phyloP scores from a whole-genome alignment of 306 rosid genomes.

The Begonia peltatifolia region DNA sequence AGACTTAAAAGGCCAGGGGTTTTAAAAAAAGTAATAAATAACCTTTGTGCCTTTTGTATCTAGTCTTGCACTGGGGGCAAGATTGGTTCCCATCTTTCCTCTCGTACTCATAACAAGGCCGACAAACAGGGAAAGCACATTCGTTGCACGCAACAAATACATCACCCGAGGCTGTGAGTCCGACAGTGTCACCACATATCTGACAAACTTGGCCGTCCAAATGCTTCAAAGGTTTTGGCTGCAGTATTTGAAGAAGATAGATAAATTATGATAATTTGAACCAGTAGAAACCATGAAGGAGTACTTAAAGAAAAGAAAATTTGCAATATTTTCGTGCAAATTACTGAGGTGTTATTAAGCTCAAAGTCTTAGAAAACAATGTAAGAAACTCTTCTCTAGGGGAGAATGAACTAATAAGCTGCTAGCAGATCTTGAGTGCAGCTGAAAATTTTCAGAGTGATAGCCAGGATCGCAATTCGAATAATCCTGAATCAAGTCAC shows the following conservation, averaged over 20 bases:
- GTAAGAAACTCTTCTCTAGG: too few species aligned
- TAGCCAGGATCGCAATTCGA: too few species aligned
- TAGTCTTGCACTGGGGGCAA: slow-evolving; percentile 97
- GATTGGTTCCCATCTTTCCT: slow-evolving; percentile 85
- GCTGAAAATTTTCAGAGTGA: too few species aligned
- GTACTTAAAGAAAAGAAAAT: too few species aligned
- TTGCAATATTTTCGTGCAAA: too few species aligned
- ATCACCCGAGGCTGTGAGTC: slow-evolving; percentile 59
- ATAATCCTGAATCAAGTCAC: too few species aligned
- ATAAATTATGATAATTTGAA: too few species aligned
- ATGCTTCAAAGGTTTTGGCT: slow-evolving; percentile 74
- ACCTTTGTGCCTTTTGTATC: slow-evolving; percentile 92
- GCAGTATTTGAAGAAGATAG: slow-evolving; percentile 14
- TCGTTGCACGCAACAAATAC: slow-evolving; percentile 94
- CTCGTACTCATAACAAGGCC: slow-evolving; percentile 90
- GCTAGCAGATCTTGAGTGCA: too few species aligned
- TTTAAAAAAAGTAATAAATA: neutral
- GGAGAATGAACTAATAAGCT: too few species aligned
- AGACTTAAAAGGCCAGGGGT: neutral
- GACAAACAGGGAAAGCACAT: slow-evolving; percentile 93
- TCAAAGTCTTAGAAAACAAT: too few species aligned
- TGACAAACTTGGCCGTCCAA: slow-evolving; percentile 79
- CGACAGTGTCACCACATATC: slow-evolving; percentile 84
- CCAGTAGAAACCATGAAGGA: too few species aligned
- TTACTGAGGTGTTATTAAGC: too few species aligned